A percentile compares a stretch with the other conserved stretches of the same genome.
These are phyloP conservation scores for Colletotrichum neosansevieriae DNA, from an alignment of 2,329 filamentous ascomycete genomes.

Conservation along the genomic window DNA sequence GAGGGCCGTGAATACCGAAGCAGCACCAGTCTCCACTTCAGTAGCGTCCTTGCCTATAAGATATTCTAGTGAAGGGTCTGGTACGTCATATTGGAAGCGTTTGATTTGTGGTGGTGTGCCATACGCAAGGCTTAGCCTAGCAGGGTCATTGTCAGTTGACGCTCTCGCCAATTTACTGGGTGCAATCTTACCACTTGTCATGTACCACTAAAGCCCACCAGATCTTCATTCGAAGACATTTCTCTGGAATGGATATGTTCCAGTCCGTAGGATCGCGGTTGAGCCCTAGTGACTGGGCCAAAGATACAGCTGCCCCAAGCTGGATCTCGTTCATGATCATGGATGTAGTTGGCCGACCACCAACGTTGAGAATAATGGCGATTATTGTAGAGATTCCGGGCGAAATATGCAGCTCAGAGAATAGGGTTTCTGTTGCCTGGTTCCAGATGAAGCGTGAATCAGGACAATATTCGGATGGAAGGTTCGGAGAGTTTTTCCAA, in stretches of 20 bases:
- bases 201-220: conserved; percentile 69
- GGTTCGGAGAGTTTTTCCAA: conserved; percentile 63
- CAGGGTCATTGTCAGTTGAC: not conserved
- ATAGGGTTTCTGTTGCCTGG: conserved; percentile 69
- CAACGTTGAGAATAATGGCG: conserved; percentile 69
- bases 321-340: conserved; percentile 68
- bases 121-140: conserved; percentile 64
- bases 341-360: conserved; percentile 70
- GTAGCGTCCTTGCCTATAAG: conserved; percentile 40
- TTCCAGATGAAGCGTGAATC: conserved; percentile 73
- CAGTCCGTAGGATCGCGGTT: conserved; percentile 65
- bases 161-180: not conserved
- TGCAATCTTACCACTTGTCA: conserved; percentile 62
- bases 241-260: conserved; percentile 64
- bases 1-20: conserved; percentile 37
- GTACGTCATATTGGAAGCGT: conserved; percentile 61
- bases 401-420: conserved; percentile 69
- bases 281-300: conserved; percentile 66
- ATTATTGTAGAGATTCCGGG: conserved; percentile 70
- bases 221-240: conserved; percentile 63
- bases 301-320: conserved; percentile 62
- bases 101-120: conserved; percentile 64
- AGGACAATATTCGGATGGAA: conserved; percentile 61
- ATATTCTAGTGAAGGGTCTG: conserved; percentile 53
- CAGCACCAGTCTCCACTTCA: conserved; percentile 5